Conservation (phyloP, 495 filamentous ascomycete genomes). For the Annulohypoxylon maeteangense region DNA sequence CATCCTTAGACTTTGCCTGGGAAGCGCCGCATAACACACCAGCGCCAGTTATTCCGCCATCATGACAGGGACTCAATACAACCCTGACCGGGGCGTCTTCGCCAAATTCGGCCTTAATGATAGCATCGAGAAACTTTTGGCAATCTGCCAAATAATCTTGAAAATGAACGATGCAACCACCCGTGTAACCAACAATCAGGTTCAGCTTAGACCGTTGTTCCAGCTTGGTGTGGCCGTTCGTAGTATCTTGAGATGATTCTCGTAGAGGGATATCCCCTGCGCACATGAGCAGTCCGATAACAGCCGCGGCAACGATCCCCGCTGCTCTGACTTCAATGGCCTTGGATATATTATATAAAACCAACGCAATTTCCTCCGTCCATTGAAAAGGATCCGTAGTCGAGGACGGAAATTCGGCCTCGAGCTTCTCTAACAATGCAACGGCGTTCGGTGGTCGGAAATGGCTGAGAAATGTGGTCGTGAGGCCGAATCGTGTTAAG, state of each 20-base stretch:
- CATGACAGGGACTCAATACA: slow-evolving; percentile 73
- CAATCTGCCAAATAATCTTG: slow-evolving; percentile 76
- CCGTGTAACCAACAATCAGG: slow-evolving; percentile 80
- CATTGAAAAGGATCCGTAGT: slow-evolving; percentile 64
- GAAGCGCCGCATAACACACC: slow-evolving; percentile 66
- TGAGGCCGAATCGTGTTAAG: slow-evolving; percentile 69
- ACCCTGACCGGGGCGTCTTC: slow-evolving; percentile 67
- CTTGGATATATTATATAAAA: slow-evolving; percentile 69
- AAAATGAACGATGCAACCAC: slow-evolving; percentile 81
- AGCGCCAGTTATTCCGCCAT: slow-evolving; percentile 81
- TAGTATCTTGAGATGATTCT: slow-evolving; percentile 18
- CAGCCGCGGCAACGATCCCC: slow-evolving; percentile 75
- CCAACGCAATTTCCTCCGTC: slow-evolving; percentile 65
- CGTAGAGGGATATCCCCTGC: slow-evolving; percentile 68
- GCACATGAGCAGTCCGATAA: slow-evolving; percentile 73
- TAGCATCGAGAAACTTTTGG: slow-evolving; percentile 71
- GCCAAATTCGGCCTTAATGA: slow-evolving; percentile 67
- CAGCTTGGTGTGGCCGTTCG: slow-evolving; percentile 10
- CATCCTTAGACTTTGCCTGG: slow-evolving; percentile 41
- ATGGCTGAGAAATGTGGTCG: slow-evolving; percentile 77
- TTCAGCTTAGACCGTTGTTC: slow-evolving; percentile 56
- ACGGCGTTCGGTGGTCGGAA: slow-evolving; percentile 63
- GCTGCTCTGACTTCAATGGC: slow-evolving; percentile 75
- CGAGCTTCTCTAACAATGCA: slow-evolving; percentile 62
- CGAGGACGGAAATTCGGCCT: slow-evolving; percentile 63